These are phyloP conservation scores for Blastocystis sp. DNA, from an alignment of 352 stramenopile genomes.

Conservation along the genomic window DNA sequence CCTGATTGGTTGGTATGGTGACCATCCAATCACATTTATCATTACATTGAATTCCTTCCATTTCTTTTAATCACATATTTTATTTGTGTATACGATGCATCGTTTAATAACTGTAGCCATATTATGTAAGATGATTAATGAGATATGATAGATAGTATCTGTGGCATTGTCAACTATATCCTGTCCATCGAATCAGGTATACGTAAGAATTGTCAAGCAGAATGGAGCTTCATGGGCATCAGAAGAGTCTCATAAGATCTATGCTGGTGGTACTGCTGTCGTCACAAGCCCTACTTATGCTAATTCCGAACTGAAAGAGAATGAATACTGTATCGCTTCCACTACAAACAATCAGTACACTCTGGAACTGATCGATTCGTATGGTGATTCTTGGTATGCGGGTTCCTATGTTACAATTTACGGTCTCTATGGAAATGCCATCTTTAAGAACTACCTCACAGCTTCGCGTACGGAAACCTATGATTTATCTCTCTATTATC, in stretches of 20 bases:
- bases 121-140: background rate
- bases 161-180: background rate
- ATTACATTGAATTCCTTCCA: background rate
- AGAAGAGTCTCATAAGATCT: slow-evolving; percentile 39
- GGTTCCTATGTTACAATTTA: background rate
- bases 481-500: background rate
- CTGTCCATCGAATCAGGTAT: background rate
- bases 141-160: background rate
- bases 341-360: slow-evolving; percentile 52
- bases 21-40: background rate
- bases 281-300: background rate
- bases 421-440: background rate
- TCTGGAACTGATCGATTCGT: background rate
- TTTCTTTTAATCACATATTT: background rate
- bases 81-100: background rate
- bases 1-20: no score
- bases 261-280: background rate
- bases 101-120: background rate
- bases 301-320: background rate
- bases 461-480: background rate
- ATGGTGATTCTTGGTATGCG: slow-evolving; percentile 31
- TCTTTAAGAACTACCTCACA: slow-evolving; percentile 47
- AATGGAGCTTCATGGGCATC: background rate
- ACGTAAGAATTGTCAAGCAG: slow-evolving; percentile 30
- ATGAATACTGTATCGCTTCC: slow-evolving; percentile 14